Evolutionary conservation across 257 asterid species (phyloP), one percentile per base, ranked within the genome.

Genomic region (Leonotis leonurus): DNA sequence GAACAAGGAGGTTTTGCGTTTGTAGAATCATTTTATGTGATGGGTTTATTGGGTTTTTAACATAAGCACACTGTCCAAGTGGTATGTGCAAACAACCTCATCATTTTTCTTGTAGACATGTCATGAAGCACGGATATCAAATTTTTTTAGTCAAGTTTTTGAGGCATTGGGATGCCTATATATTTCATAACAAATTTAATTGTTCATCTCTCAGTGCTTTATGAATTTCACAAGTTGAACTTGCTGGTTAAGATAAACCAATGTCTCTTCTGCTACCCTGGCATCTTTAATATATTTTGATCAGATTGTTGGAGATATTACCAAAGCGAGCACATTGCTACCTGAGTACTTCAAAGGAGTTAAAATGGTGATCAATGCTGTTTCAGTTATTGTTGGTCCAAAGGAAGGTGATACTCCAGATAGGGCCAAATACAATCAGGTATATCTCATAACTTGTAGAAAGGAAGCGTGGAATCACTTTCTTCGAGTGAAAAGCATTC

Each of bases 401-500:
- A 92, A 89, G 82, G 99, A 92, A 80, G 99, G 99, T 55, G 99
- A 92, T 80, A 92, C 99, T 60, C 95, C 96, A 30, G 97, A 92
- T 59, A 83, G 97, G 80, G 95, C 84, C 62, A 92, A 92, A 73
- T 92, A 92, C 74, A 89, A 89, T 77, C 99, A 92, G 93, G 97
- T 88, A 75, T 16, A 17, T n/a, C 13, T 56, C 21, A 4, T 58
- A 5, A 43, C 59, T 45, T 16, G 0, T 9, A 22, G 33, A 22
- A 49, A 22, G 32, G 32, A 22, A 24, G 3, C 8, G 6, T 20
- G 21, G 30, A 26, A 26, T 13, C 22, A 13, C 39, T 13, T 25
- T 45, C 5, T 0, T 24, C 16, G 0, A 1, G 6, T 27, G 16
- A 12, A n/a, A 22, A 57, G 16, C 30, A 57, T 59, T 35, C 37